Evolutionary conservation across 225 moss, liverwort and hornwort species (phyloP), one percentile per base, ranked within the genome.

Genomic region (Straminergon stramineum): DNA sequence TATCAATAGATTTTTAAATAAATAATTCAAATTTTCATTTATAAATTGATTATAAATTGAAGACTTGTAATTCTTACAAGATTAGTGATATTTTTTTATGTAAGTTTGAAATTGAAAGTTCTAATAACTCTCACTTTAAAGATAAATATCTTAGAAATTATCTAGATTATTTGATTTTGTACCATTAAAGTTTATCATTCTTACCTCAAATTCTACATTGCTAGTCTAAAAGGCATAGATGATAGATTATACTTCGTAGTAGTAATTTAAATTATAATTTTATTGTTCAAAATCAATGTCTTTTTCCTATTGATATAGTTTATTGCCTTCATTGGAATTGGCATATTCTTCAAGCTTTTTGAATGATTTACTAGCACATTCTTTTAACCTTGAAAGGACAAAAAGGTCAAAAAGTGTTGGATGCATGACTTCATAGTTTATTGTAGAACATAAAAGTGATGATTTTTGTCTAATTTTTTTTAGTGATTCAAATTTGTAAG

Each of bases 281-380:
- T 11, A 48, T 48, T 48, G 11, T 30, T 48, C 11, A 75, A 26
- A 79, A n/a, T 17, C 4, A 16, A 24, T 57, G 9, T 57, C 27
- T 4, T 57, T 4, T 35, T 35, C 4, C 4, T 57, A n/a, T 10
- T 23, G 31, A 4, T 48, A 31, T 0, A 31, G 1, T 30, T 48
- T 48, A 18, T 48, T 31, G 4, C 48, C 11, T 45, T 75, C 7
- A 48, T 18, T 48, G 24, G 30, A 6, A 48, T 48, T 48, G 24
- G 48, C 11, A 48, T 48, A 75, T 6, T 75, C 4, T 75, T 75
- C 9, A 48, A 48, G 30, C 2, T 45, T 45, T 2, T 28, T 28
- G 7, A 45, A 28, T 45, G 30, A 45, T 45, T 28, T 45, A 17
- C 1, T 45, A 43, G 8, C 9, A 27, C 15, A 74, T 45, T 45